phyloP scores from a whole-genome alignment of 352 stramenopile genomes.

The Pythium sp. region DNA sequence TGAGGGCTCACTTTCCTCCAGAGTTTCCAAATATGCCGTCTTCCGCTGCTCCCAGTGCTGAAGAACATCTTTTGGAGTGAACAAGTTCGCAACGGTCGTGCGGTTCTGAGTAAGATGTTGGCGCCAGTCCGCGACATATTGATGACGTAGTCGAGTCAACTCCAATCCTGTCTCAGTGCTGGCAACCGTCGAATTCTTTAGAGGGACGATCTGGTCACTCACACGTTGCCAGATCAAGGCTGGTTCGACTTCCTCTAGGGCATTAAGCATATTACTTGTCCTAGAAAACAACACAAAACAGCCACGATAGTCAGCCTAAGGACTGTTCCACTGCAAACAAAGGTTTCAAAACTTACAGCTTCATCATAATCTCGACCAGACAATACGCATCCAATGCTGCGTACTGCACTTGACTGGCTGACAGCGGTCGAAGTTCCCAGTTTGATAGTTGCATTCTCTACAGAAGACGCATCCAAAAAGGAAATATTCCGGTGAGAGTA shows the following conservation, averaged over 20 bases:
- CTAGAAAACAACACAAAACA: neutral
- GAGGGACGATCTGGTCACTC: constrained; percentile 19
- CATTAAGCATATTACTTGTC: neutral
- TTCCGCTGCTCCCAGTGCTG: constrained; percentile 33
- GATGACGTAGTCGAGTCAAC: constrained; percentile 23
- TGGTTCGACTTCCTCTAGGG: neutral
- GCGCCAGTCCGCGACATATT: constrained; percentile 38
- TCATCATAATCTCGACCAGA: constrained; percentile 49
- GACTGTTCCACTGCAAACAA: neutral
- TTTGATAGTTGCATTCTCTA: constrained; percentile 70
- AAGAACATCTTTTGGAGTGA: constrained; percentile 30
- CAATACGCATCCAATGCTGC: constrained; percentile 63
- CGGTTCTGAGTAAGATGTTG: neutral
- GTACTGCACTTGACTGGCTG: constrained; percentile 44
- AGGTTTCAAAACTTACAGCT: constrained; percentile 32
- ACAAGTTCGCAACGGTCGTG: constrained; percentile 16
- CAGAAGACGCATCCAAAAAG: neutral
- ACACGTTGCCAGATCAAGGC: constrained; percentile 25
- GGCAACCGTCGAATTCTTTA: constrained; percentile 28
- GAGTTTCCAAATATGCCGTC: constrained; percentile 15
- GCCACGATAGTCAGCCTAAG: neutral
- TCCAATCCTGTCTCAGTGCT: constrained; percentile 19
- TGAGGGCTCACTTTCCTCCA: neutral
- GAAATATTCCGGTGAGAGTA: neutral
- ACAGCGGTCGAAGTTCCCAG: constrained; percentile 60